Conservation (phyloP, 306 rosid species). For the Rubus parviflorus region DNA sequence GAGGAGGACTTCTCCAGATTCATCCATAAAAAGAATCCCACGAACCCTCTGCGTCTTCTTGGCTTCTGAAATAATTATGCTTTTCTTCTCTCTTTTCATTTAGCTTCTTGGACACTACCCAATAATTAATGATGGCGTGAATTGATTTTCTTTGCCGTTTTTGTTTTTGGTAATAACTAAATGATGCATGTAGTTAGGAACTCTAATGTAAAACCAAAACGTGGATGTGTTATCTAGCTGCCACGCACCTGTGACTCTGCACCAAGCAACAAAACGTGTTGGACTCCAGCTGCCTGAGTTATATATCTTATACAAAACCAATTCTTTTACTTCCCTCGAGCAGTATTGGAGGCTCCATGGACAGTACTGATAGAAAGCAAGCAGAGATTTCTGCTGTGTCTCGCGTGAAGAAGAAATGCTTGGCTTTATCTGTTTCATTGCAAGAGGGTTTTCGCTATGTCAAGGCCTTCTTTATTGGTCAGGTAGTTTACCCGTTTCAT, state of each 20-base stretch:
- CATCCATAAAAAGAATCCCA: too few relatives aligned
- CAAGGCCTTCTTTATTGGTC: conserved; percentile 42
- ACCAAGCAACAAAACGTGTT: conserved; percentile 5
- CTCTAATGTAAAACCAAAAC: neutral
- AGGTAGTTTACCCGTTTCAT: conserved; percentile 18
- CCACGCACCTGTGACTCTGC: conserved; percentile 1
- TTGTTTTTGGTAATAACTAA: too few relatives aligned
- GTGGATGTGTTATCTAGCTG: conserved; percentile 11
- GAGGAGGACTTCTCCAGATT: too few relatives aligned
- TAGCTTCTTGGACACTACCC: too few relatives aligned
- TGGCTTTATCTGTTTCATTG: conserved; percentile 19
- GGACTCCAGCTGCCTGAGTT: conserved; percentile 3
- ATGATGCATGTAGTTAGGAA: too few relatives aligned
- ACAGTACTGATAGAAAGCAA: neutral
- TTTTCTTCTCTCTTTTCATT: too few relatives aligned
- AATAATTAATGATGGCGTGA: too few relatives aligned
- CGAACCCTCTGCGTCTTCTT: too few relatives aligned
- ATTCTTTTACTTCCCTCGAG: neutral
- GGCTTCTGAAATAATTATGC: too few relatives aligned
- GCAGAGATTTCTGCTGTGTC: neutral
- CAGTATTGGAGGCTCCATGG: conserved; percentile 8
- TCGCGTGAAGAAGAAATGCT: conserved; percentile 27
- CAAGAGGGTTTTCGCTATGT: conserved; percentile 31
- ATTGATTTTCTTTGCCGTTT: too few relatives aligned
- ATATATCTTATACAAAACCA: neutral